Evolutionary conservation across 2,329 filamentous ascomycete species (phyloP).

Genomic region (Monilinia vaccinii-corymbosi): DNA sequence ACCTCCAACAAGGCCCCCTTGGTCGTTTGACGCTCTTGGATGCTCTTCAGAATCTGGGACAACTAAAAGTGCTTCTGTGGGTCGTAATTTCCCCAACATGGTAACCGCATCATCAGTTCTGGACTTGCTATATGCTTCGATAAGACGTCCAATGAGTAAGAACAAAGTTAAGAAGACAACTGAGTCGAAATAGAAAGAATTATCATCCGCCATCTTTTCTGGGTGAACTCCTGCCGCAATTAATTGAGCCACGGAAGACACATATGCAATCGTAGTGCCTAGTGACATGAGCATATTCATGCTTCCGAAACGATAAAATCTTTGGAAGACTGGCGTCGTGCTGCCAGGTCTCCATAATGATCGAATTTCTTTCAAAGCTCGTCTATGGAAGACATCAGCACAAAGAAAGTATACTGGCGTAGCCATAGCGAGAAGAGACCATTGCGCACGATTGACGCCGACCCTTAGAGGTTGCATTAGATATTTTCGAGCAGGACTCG

Average conservation of each 20-base stretch:
- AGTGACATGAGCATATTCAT: constrained; percentile 94
- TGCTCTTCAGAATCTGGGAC: constrained; percentile 31
- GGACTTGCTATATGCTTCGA: constrained; percentile 86
- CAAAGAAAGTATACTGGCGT: constrained; percentile 83
- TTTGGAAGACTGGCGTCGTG: constrained; percentile 58
- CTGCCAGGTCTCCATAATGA: constrained; percentile 71
- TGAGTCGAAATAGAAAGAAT: constrained; percentile 75
- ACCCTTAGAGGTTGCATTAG: constrained; percentile 65
- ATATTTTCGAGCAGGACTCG: constrained; percentile 49
- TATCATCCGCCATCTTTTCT: constrained; percentile 34
- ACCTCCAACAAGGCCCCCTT: not conserved
- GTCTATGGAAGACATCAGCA: constrained; percentile 74
- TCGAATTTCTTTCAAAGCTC: constrained; percentile 69
- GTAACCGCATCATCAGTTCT: constrained; percentile 82
- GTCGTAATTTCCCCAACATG: constrained; percentile 67
- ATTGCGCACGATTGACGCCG: constrained; percentile 68
- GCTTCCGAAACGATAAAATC: constrained; percentile 89
- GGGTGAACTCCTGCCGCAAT: constrained; percentile 48
- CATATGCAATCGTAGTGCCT: constrained; percentile 79
- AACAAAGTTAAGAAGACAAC: constrained; percentile 90
- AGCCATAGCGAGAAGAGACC: constrained; percentile 70
- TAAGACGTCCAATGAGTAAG: constrained; percentile 62
- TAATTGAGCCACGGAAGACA: constrained; percentile 72
- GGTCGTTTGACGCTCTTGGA: constrained; percentile 1
- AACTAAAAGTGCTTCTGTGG: constrained; percentile 65